phyloP scores from a whole-genome alignment of 139 green algal genomes.

The Coccomyxa sp. region DNA sequence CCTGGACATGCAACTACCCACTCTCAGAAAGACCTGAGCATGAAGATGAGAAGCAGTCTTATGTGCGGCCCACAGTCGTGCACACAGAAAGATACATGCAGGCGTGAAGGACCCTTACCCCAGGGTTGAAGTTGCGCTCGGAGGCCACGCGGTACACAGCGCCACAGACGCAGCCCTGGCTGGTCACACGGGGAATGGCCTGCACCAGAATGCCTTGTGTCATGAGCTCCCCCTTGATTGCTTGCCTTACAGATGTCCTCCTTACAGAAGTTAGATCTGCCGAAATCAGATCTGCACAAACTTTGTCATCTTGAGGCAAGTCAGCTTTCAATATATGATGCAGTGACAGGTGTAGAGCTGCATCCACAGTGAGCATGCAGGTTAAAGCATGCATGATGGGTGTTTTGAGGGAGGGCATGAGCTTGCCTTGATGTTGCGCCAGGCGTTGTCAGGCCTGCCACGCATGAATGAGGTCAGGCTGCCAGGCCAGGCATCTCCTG shows the following conservation, averaged over 20 bases:
- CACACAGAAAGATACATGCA: too few species aligned
- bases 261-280: not conserved
- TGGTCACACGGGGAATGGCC: slow-evolving; percentile 58
- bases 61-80: too few species aligned
- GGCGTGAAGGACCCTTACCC: too few species aligned
- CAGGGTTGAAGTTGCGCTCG: too few species aligned
- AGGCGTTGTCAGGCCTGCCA: slow-evolving; percentile 29
- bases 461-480: slow-evolving; percentile 44
- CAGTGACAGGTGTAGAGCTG: not conserved
- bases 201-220: slow-evolving; percentile 15
- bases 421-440: slow-evolving; percentile 35
- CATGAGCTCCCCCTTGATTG: not conserved
- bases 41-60: too few species aligned
- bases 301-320: not conserved
- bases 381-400: too few species aligned
- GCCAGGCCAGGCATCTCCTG: slow-evolving; percentile 43
- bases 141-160: slow-evolving; percentile 56
- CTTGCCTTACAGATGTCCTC: not conserved
- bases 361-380: not conserved
- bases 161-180: slow-evolving; percentile 46
- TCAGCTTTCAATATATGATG: not conserved
- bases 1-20: too few species aligned
- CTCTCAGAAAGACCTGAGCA: too few species aligned
- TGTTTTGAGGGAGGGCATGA: too few species aligned
- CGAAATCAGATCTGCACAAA: not conserved